Conservation (phyloP, 2,329 filamentous ascomycete species). For the Monilinia aucupariae region DNA sequence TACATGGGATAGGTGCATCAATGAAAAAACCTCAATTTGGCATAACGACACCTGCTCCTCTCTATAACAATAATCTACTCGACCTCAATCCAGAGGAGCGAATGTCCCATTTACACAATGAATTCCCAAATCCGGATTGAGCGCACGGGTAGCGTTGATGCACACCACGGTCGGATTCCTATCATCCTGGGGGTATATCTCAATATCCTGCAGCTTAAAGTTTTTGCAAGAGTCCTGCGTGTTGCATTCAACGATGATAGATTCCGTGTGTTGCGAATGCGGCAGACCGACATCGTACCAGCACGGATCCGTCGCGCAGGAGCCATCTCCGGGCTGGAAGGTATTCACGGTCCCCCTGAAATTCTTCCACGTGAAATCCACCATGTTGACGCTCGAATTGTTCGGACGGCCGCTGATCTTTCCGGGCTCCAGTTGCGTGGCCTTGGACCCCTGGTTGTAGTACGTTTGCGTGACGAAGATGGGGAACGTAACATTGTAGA, state of each 20-base stretch:
- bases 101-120: slow-evolving; percentile 37
- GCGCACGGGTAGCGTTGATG: slow-evolving; percentile 34
- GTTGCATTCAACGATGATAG: slow-evolving; percentile 41
- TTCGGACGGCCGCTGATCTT: slow-evolving; percentile 33
- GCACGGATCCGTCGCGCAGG: slow-evolving; percentile 41
- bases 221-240: slow-evolving; percentile 38
- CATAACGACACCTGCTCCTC: background rate
- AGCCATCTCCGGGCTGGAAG: slow-evolving; percentile 40
- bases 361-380: slow-evolving; percentile 40
- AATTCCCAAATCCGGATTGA: slow-evolving; percentile 37
- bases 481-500: slow-evolving; percentile 43
- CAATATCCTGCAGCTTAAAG: slow-evolving; percentile 35
- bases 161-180: slow-evolving; percentile 35
- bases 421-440: slow-evolving; percentile 31
- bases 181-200: slow-evolving; percentile 34
- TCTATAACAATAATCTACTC: background rate
- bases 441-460: slow-evolving; percentile 37
- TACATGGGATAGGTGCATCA: background rate
- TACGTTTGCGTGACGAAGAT: slow-evolving; percentile 45
- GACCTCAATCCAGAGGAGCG: background rate
- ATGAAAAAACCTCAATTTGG: background rate
- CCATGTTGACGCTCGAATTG: slow-evolving; percentile 40
- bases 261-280: slow-evolving; percentile 39
- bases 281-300: slow-evolving; percentile 41
- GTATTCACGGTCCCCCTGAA: slow-evolving; percentile 41